Conservation (phyloP, 495 filamentous ascomycete species). For the Aspergillus panamensis region DNA sequence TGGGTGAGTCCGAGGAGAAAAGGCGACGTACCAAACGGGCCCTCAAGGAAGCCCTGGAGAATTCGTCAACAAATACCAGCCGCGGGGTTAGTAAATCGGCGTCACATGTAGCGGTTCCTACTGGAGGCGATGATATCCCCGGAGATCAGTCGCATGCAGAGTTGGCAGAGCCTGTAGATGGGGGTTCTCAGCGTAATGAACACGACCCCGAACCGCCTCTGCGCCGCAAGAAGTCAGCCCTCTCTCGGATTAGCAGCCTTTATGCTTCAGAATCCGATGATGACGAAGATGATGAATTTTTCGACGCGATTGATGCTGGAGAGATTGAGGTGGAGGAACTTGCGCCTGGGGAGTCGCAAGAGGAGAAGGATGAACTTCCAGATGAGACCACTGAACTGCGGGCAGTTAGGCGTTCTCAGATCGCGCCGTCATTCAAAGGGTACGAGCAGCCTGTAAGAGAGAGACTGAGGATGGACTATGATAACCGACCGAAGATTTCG, state of each 20-base stretch:
- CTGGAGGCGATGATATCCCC: conserved; percentile 10
- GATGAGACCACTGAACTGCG: conserved; percentile 46
- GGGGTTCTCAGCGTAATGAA: conserved; percentile 11
- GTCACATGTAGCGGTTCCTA: conserved; percentile 21
- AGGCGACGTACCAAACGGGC: conserved; percentile 84
- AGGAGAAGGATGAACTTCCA: conserved; percentile 40
- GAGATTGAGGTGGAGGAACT: conserved; percentile 74
- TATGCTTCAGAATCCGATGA: conserved; percentile 79
- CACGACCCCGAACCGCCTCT: conserved; percentile 17
- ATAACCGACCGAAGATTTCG: conserved; percentile 89
- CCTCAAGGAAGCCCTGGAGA: conserved; percentile 79
- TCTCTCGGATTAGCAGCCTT: conserved; percentile 44
- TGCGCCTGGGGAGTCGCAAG: conserved; percentile 43
- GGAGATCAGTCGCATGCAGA: conserved; percentile 21
- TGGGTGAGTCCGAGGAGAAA: conserved; percentile 88
- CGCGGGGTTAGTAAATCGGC: conserved; percentile 37
- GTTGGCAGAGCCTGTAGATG: conserved; percentile 12
- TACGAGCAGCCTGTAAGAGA: conserved; percentile 83
- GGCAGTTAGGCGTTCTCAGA: conserved; percentile 51
- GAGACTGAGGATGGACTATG: conserved; percentile 82
- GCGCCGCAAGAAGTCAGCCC: conserved; percentile 28
- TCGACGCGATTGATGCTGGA: conserved; percentile 92
- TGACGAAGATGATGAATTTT: conserved; percentile 89
- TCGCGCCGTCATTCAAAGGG: conserved; percentile 75
- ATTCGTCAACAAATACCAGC: conserved; percentile 44